Evolutionary conservation across 148 eudicot species (phyloP).

Genomic region (Spergularia marina): DNA sequence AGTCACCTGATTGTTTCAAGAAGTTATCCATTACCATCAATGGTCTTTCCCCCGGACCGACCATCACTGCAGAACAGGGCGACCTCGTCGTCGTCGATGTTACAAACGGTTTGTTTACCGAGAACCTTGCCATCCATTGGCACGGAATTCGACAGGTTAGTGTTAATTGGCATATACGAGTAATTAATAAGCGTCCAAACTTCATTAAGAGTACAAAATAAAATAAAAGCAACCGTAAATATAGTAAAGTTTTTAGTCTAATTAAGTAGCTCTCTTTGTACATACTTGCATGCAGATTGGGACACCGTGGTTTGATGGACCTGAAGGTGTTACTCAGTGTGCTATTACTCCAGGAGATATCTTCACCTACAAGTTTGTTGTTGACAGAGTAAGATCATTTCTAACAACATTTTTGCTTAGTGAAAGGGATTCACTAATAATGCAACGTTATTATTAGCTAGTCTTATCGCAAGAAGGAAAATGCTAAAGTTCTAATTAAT

Average conservation of each 20-base stretch:
- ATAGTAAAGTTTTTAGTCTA: no score
- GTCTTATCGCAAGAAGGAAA: no score
- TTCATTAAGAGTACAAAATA: no score
- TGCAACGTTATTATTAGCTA: no score
- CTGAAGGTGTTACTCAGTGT: conserved; percentile 78
- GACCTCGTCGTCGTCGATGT: conserved; percentile 73
- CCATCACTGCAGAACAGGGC: conserved; percentile 60
- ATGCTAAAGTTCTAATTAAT: background rate
- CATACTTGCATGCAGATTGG: conserved; percentile 42
- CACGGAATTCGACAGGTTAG: conserved; percentile 45
- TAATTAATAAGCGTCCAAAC: no score
- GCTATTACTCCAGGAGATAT: conserved; percentile 72
- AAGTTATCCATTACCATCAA: conserved; percentile 60
- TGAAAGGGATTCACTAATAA: no score
- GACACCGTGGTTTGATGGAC: conserved; percentile 83
- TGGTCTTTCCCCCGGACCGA: conserved; percentile 70
- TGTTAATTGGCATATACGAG: no score
- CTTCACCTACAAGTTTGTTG: conserved; percentile 61
- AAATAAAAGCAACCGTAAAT: no score
- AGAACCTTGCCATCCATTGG: conserved; percentile 84
- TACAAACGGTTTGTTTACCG: conserved; percentile 63
- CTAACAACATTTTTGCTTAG: background rate
- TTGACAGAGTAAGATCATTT: conserved; percentile 53
- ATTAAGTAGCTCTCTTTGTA: no score
- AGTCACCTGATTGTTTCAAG: conserved; percentile 66